These are phyloP conservation scores for Podaxis mareebaensis DNA, from an alignment of 768 basidiomycete species.

Conservation along the genomic window DNA sequence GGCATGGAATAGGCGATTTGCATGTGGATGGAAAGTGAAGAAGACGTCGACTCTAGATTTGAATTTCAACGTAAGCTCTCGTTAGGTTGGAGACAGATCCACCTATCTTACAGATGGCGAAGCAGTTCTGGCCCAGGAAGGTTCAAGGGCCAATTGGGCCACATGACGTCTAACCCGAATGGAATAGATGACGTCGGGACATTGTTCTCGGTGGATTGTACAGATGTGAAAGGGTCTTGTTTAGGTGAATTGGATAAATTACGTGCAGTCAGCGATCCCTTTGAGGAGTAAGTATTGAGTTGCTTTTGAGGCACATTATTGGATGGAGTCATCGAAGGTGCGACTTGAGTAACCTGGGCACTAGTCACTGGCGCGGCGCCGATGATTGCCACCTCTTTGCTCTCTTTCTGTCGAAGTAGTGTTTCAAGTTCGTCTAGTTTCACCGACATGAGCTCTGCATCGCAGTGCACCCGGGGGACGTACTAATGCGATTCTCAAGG, in stretches of 20 bases:
- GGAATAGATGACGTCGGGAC: slow-evolving; percentile 21
- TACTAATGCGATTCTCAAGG: slow-evolving; percentile 69
- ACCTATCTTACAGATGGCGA: slow-evolving; percentile 60
- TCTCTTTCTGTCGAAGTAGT: slow-evolving; percentile 61
- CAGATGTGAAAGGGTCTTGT: slow-evolving; percentile 19
- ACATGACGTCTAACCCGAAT: slow-evolving; percentile 41
- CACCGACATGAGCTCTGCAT: slow-evolving; percentile 1
- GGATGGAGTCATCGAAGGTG: background rate
- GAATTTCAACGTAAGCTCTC: background rate
- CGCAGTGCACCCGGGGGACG: slow-evolving; percentile 25
- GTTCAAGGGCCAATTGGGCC: slow-evolving; percentile 61
- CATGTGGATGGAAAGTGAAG: slow-evolving; percentile 76
- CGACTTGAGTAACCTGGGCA: background rate
- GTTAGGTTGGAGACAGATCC: background rate
- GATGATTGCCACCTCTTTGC: slow-evolving; percentile 2
- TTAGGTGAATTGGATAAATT: slow-evolving; percentile 28
- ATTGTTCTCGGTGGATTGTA: slow-evolving; percentile 16
- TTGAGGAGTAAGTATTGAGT: slow-evolving; percentile 4
- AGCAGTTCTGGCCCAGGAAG: slow-evolving; percentile 65
- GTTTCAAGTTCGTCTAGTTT: slow-evolving; percentile 64
- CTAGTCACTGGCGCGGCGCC: background rate
- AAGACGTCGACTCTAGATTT: slow-evolving; percentile 70
- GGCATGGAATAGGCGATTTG: slow-evolving; percentile 67
- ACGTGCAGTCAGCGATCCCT: slow-evolving; percentile 17
- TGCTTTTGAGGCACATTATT: slow-evolving; percentile 2